Evolutionary conservation across 2,329 filamentous ascomycete species (phyloP).

Genomic region (Amylocarpus encephaloides): DNA sequence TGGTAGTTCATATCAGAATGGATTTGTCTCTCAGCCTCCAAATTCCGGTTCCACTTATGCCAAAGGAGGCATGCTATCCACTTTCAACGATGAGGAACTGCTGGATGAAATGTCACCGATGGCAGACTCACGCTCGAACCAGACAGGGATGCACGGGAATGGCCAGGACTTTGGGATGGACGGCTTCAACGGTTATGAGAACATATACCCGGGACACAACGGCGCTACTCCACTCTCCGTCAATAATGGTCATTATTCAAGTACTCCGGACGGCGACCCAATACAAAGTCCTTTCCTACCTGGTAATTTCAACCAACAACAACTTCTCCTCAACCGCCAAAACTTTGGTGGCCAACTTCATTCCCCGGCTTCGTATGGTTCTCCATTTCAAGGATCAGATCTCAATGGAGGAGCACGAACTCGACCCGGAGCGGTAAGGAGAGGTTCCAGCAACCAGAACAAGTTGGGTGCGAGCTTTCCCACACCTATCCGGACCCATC

Average conservation of each 20-base stretch:
- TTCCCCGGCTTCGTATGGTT: constrained; percentile 46
- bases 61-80: constrained; percentile 49
- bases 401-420: constrained; percentile 51
- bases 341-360: constrained; percentile 50
- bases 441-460: constrained; percentile 76
- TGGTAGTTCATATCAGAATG: constrained; percentile 56
- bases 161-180: constrained; percentile 52
- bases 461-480: constrained; percentile 64
- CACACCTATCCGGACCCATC: constrained; percentile 65
- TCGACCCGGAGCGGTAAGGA: constrained; percentile 64
- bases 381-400: constrained; percentile 44
- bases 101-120: constrained; percentile 62
- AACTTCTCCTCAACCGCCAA: constrained; percentile 62
- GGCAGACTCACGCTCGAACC: constrained; percentile 28
- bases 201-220: constrained; percentile 49
- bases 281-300: constrained; percentile 86
- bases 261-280: constrained; percentile 84
- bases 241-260: constrained; percentile 77
- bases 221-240: constrained; percentile 50
- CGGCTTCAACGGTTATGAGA: constrained; percentile 48
- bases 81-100: constrained; percentile 84
- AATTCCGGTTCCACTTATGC: constrained; percentile 66
- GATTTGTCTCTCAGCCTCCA: constrained; percentile 45
- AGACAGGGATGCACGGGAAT: constrained; percentile 45
- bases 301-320: constrained; percentile 65